Conservation (phyloP, 148 eudicot species). For the Silene conica region DNA sequence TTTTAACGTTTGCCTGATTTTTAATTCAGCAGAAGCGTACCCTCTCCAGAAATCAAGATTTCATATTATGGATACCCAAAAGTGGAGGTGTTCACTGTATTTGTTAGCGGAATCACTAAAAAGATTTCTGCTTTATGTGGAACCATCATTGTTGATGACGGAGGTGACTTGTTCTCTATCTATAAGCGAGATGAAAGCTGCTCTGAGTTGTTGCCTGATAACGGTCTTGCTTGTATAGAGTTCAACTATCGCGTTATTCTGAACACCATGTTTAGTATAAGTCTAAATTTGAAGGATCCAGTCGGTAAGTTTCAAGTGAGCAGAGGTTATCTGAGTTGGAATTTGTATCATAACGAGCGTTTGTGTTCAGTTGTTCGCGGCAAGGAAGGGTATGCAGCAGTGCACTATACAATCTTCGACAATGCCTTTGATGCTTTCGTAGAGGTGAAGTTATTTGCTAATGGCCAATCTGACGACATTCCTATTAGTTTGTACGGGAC, state of each 20-base stretch:
- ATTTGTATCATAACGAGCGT: background rate
- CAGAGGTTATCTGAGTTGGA: background rate
- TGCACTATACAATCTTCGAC: background rate
- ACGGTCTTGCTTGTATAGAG: conserved; percentile 1
- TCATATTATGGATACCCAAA: background rate
- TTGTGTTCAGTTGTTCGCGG: conserved; percentile 12
- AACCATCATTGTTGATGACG: background rate
- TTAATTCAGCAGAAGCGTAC: too few species aligned
- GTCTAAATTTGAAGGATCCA: conserved; percentile 5
- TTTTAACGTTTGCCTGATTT: too few species aligned
- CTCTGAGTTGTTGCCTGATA: background rate
- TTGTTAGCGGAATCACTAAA: background rate
- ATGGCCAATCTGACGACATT: too few species aligned
- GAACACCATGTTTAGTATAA: too few species aligned
- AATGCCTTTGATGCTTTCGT: background rate
- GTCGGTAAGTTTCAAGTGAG: conserved; percentile 4
- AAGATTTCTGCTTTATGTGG: conserved; percentile 1
- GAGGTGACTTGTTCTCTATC: background rate
- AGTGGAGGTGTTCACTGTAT: conserved; percentile 1
- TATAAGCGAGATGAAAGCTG: conserved; percentile 8
- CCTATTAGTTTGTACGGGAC: too few species aligned
- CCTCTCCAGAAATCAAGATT: too few species aligned
- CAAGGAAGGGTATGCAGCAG: conserved; percentile 11
- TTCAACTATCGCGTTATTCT: background rate
- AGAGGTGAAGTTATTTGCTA: background rate